These are phyloP conservation scores for Harringtonia lauricola DNA, from an alignment of 2,329 filamentous ascomycete genomes.

Conservation along the genomic window DNA sequence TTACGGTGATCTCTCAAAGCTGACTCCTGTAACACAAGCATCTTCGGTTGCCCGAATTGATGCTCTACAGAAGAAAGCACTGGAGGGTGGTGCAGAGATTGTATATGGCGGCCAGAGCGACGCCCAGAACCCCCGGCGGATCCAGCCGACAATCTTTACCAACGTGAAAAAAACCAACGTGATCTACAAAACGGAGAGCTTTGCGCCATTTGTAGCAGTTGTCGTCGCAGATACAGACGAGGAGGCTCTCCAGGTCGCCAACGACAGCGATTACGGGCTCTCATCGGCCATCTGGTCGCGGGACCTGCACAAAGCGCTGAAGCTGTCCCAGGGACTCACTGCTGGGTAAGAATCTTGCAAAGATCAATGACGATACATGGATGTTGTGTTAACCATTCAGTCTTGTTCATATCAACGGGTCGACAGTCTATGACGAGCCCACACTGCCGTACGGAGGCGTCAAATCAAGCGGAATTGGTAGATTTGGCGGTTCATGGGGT, in stretches of 20 bases:
- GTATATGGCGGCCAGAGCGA: too few relatives aligned
- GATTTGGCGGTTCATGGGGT: too few relatives aligned
- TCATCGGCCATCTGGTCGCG: slow-evolving; percentile 61
- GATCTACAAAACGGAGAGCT: slow-evolving; percentile 63
- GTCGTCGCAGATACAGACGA: slow-evolving; percentile 56
- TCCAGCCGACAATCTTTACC: too few relatives aligned
- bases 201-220: slow-evolving; percentile 64
- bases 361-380: too few relatives aligned
- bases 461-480: slow-evolving; percentile 52
- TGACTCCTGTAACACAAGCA: too few relatives aligned
- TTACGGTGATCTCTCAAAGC: slow-evolving; percentile 36
- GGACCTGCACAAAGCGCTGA: slow-evolving; percentile 47
- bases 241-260: slow-evolving; percentile 61
- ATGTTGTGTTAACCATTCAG: too few relatives aligned
- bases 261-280: slow-evolving; percentile 74
- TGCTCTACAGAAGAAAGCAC: too few relatives aligned
- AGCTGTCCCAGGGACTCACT: slow-evolving; percentile 53
- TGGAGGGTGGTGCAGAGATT: too few relatives aligned
- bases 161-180: too few relatives aligned
- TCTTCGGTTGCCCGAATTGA: slow-evolving; percentile 58
- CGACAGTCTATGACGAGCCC: slow-evolving; percentile 55
- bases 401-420: slow-evolving; percentile 55
- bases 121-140: too few relatives aligned
- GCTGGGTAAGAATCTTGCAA: too few relatives aligned
- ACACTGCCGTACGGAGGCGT: slow-evolving; percentile 54